phyloP scores from a whole-genome alignment of 306 rosid genomes.

The Rosa chinensis region DNA sequence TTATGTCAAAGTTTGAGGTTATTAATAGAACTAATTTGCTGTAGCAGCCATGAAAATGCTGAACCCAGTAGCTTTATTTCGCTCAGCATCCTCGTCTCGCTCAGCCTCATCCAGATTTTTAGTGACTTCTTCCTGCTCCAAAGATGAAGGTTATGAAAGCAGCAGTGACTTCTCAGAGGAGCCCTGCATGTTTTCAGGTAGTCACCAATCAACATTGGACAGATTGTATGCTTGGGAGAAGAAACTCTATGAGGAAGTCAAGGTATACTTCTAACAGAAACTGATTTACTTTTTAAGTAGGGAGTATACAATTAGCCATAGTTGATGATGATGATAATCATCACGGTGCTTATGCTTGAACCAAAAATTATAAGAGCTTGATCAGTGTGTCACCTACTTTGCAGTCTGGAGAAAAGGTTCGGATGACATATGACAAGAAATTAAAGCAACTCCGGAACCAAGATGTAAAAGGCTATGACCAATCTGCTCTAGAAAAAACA shows the following conservation, averaged over 20 bases:
- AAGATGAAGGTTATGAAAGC: conserved; percentile 48
- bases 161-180: conserved; percentile 57
- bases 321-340: background rate
- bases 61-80: conserved; percentile 89
- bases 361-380: background rate
- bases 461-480: conserved; percentile 70
- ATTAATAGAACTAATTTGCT: conserved; percentile 16
- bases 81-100: conserved; percentile 75
- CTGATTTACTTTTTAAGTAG: background rate
- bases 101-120: conserved; percentile 67
- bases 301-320: background rate
- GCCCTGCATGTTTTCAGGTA: conserved; percentile 44
- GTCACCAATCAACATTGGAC: conserved; percentile 88
- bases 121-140: conserved; percentile 41
- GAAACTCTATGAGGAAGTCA: conserved; percentile 89
- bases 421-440: conserved; percentile 82
- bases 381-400: conserved; percentile 26
- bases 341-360: background rate
- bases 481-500: conserved; percentile 66
- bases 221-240: conserved; percentile 91
- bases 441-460: conserved; percentile 65
- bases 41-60: conserved; percentile 75
- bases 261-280: conserved; percentile 42
- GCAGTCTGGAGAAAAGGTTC: conserved; percentile 84
- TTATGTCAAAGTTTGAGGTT: conserved; percentile 5